Evolutionary conservation across 2,329 filamentous ascomycete genomes (phyloP), one percentile per base, ranked within the genome.

Genomic region (Colletotrichum karsti): DNA sequence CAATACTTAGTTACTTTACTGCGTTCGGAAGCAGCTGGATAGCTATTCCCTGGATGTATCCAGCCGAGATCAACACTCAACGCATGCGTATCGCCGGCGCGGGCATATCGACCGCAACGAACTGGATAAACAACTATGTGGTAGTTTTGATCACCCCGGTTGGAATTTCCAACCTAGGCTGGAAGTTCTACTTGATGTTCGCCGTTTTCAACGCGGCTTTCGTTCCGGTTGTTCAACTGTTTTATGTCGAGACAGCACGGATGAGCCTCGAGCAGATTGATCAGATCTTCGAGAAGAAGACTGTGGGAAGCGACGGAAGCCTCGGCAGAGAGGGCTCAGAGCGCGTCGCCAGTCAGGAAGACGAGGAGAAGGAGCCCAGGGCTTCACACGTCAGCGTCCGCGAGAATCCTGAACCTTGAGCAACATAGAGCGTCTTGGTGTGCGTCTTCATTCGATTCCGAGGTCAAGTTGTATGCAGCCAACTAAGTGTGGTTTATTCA

Each of bases 161-260:
- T 5, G 78, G 75, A 1, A 76, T 78, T 39, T 74, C 81, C 22
- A 83, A 81, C 22, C 76, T 88, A 0, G 78, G 80, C 1, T 87
- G 83, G 78, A 80, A 79, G 48, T 85, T 83, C 73, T 87, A 83
- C 77, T 79, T 86, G 59, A 82, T 87, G 44, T 87, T 81, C 77
- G 80, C 82, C 1, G 78, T 83, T 30, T 80, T 84, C 62, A 83
- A 81, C 72, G 77, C 78, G 53, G 69, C 77, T 1, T 83, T 83
- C 44, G 53, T 83, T 13, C 80, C 81, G 0, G 78, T 81, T 51
- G 80, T 81, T 5, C 84, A 82, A 69, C 76, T 83, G 58, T 79
- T 84, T 65, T 84, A 84, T 56, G 81, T 81, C 0, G 83, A 84
- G 69, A 84, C 83, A 18, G 72, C 78, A 7, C 74, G 80, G 48